A percentile compares a stretch with the other conserved stretches of the same genome.
These are phyloP conservation scores for Populus pruinosa DNA, from an alignment of 345 rosid genomes.

Conservation along the genomic window DNA sequence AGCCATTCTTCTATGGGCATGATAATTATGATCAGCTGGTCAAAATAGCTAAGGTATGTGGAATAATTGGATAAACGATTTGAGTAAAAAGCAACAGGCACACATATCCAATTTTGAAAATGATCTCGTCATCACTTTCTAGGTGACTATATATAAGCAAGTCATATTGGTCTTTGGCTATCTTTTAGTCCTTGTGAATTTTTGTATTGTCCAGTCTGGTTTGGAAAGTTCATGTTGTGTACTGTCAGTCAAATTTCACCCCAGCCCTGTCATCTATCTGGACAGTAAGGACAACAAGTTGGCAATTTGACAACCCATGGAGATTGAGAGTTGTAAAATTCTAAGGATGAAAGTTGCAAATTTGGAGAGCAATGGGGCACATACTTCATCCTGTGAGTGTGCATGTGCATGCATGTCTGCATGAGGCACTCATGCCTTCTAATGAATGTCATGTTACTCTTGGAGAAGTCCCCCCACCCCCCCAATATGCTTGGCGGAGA, in stretches of 20 bases:
- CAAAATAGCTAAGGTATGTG: constrained; percentile 87
- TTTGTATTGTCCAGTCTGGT: background rate
- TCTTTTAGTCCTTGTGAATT: background rate
- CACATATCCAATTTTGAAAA: background rate
- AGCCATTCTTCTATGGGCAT: constrained; percentile 97
- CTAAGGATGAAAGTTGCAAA: background rate
- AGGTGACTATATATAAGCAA: background rate
- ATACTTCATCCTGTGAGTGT: background rate
- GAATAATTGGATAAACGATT: background rate
- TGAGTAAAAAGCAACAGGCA: background rate
- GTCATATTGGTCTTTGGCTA: background rate
- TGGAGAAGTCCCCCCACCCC: background rate
- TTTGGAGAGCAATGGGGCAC: background rate
- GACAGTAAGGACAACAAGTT: background rate
- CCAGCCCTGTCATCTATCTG: background rate
- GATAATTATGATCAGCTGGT: constrained; percentile 97
- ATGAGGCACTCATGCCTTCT: background rate
- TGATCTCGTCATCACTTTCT: background rate
- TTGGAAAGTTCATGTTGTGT: background rate
- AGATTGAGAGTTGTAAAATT: background rate
- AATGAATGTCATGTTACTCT: background rate
- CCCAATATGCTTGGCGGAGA: too few species aligned
- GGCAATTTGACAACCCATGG: background rate
- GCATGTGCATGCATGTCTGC: background rate
- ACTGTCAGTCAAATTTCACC: background rate